Conservation (phyloP, 1,284 basidiomycete genomes). For the Ceraceosorus guamensis region DNA sequence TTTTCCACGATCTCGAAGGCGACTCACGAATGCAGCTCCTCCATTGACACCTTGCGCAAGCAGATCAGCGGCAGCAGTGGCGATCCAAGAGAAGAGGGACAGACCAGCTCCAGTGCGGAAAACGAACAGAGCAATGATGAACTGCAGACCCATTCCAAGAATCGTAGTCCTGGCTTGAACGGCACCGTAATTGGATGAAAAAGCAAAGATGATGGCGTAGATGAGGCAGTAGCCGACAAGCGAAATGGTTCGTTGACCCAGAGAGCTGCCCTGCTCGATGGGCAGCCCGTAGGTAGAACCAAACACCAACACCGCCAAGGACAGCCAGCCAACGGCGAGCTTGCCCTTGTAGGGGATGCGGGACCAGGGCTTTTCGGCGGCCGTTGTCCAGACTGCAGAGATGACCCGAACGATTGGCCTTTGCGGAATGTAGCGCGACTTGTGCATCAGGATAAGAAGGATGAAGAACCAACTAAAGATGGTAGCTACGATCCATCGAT, state of each 20-base stretch:
- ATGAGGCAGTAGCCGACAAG: constrained; percentile 36
- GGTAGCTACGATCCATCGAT: no score
- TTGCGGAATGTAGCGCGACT: constrained; percentile 36
- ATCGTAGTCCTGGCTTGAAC: constrained; percentile 35
- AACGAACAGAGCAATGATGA: constrained; percentile 42
- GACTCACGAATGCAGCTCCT: constrained; percentile 35
- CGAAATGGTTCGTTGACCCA: constrained; percentile 30
- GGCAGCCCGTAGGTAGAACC: constrained; percentile 38
- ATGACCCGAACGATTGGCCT: constrained; percentile 28
- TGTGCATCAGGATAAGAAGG: constrained; percentile 43
- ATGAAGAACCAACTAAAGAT: constrained; percentile 30
- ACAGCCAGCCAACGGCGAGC: constrained; percentile 29
- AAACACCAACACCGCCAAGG: constrained; percentile 32
- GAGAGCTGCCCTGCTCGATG: constrained; percentile 23
- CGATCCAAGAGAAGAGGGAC: constrained; percentile 34
- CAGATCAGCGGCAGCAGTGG: constrained; percentile 35
- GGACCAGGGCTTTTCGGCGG: constrained; percentile 25
- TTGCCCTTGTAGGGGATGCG: constrained; percentile 27
- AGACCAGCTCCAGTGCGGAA: constrained; percentile 41
- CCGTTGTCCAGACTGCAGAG: constrained; percentile 19
- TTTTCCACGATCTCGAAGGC: constrained; percentile 11
- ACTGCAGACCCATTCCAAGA: constrained; percentile 36
- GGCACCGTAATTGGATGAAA: constrained; percentile 23
- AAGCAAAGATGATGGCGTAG: constrained; percentile 30
- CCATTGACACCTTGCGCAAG: constrained; percentile 32